Evolutionary conservation across 164 flowering plant species (phyloP).

Genomic region (Taxillus chinensis): DNA sequence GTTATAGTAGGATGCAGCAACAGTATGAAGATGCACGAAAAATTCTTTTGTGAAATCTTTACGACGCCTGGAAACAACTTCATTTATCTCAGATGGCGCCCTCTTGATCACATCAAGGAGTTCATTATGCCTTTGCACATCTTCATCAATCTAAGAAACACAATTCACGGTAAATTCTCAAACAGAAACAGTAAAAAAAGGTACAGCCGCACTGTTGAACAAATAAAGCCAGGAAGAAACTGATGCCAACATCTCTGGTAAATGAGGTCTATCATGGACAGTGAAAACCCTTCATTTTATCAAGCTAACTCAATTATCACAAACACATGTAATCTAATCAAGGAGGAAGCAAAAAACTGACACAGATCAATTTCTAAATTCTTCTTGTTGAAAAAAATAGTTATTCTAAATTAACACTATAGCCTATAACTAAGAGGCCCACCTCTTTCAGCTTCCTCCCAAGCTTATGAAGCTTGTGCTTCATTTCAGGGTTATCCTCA

Average conservation of each 20-base stretch:
- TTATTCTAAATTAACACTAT: too few relatives aligned
- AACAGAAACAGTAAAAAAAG: background rate
- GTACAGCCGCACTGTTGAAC: background rate
- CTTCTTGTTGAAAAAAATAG: too few relatives aligned
- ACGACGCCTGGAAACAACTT: slow-evolving; percentile 64
- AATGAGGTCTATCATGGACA: too few relatives aligned
- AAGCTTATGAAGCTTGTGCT: slow-evolving; percentile 59
- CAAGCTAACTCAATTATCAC: too few relatives aligned
- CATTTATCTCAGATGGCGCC: slow-evolving; percentile 41
- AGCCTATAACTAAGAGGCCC: background rate
- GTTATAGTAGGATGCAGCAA: slow-evolving; percentile 68
- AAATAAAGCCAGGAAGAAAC: background rate
- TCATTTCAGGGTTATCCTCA: slow-evolving; percentile 67
- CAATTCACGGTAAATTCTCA: background rate
- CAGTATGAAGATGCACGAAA: slow-evolving; percentile 69
- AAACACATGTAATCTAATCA: too few relatives aligned
- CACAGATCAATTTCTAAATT: too few relatives aligned
- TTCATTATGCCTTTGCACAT: slow-evolving; percentile 78
- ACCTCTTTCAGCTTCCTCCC: slow-evolving; percentile 86
- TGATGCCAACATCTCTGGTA: too few relatives aligned
- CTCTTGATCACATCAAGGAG: slow-evolving; percentile 51
- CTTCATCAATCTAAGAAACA: slow-evolving; percentile 65
- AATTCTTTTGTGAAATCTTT: slow-evolving; percentile 93
- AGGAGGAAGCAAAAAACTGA: too few relatives aligned
- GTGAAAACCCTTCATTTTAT: too few relatives aligned